phyloP scores from a whole-genome alignment of 306 rosid genomes.

The Carpinus fangiana region DNA sequence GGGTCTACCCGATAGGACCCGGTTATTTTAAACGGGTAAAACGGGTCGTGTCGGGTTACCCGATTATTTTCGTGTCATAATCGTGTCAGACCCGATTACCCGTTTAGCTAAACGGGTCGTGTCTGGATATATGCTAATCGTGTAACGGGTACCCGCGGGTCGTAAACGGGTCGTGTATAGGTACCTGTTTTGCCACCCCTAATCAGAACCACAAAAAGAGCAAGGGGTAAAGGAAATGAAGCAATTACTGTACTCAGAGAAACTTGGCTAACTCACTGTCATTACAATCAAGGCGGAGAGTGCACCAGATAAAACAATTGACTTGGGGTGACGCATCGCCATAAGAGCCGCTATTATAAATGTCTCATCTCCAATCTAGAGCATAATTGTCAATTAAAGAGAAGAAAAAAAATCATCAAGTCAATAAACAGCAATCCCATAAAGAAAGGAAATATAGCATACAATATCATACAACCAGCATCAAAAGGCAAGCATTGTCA shows the following conservation, averaged over 20 bases:
- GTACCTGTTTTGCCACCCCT: too few species aligned
- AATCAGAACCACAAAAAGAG: constrained; percentile 24
- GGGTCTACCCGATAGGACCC: too few species aligned
- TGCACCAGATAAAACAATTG: constrained; percentile 93
- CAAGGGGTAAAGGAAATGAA: neutral
- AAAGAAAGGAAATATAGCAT: constrained; percentile 15
- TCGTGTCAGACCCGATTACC: too few species aligned
- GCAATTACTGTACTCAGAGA: neutral
- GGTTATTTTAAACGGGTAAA: too few species aligned
- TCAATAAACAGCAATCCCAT: neutral
- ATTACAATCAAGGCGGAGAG: constrained; percentile 83
- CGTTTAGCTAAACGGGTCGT: too few species aligned
- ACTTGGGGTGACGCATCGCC: constrained; percentile 99
- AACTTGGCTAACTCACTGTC: constrained; percentile 59
- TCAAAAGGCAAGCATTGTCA: constrained; percentile 22
- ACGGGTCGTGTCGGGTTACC: too few species aligned
- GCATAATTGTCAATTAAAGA: constrained; percentile 29
- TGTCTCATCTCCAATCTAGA: constrained; percentile 98
- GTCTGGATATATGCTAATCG: too few species aligned
- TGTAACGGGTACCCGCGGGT: too few species aligned
- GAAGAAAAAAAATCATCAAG: constrained; percentile 4
- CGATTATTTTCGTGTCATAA: too few species aligned
- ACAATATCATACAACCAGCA: constrained; percentile 2
- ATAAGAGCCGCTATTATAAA: constrained; percentile 97
- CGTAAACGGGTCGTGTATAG: too few species aligned